These are phyloP conservation scores for Mycena sanguinolenta DNA, from an alignment of 768 basidiomycete genomes.

Conservation along the genomic window DNA sequence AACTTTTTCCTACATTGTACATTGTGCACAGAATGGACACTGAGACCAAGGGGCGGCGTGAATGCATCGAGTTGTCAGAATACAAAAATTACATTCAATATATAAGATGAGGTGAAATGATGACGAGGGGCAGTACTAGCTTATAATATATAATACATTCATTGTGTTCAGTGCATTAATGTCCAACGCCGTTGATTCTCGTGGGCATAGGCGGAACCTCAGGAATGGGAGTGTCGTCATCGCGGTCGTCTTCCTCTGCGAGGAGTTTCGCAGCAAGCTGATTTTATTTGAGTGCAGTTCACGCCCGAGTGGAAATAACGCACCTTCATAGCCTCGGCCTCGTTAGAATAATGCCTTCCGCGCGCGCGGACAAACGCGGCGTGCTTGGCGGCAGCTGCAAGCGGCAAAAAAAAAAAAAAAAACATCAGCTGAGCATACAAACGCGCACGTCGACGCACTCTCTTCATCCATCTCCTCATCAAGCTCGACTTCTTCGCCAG, in stretches of 20 bases:
- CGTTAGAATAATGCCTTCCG: constrained; percentile 90
- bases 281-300: constrained; percentile 29
- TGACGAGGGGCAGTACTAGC: neutral
- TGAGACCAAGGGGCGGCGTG: neutral
- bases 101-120: neutral
- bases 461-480: constrained; percentile 93
- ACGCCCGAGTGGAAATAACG: constrained; percentile 20
- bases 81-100: constrained; percentile 12
- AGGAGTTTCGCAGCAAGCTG: constrained; percentile 77
- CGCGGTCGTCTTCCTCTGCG: constrained; percentile 65
- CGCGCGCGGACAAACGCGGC: constrained; percentile 85
- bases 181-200: constrained; percentile 24
- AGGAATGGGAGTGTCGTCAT: constrained; percentile 37
- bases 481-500: constrained; percentile 78
- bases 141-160: constrained; percentile 9
- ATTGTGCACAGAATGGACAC: neutral
- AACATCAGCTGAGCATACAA: constrained; percentile 10
- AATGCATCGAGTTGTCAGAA: neutral
- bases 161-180: constrained; percentile 19
- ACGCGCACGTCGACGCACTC: constrained; percentile 59
- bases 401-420: no score
- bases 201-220: constrained; percentile 32
- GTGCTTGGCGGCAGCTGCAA: constrained; percentile 82
- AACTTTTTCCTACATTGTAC: neutral
- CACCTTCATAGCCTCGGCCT: constrained; percentile 95